Conservation (phyloP, 495 filamentous ascomycete genomes). For the Penicillium verhagenii region DNA sequence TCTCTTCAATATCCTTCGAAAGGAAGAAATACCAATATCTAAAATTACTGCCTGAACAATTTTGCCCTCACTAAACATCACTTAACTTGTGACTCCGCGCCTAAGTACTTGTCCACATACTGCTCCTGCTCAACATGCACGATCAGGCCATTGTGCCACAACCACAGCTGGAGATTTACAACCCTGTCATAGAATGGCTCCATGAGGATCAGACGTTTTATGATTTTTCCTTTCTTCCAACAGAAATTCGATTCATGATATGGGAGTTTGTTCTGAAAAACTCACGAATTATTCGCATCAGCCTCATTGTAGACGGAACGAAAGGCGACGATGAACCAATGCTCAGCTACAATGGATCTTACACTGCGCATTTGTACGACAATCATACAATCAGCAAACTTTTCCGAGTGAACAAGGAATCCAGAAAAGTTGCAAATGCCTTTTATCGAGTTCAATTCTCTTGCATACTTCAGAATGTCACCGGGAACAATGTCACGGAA, state of each 20-base stretch:
- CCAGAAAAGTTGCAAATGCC: neutral
- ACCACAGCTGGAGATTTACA: neutral
- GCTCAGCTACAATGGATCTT: neutral
- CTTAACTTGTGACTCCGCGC: neutral
- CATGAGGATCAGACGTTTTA: neutral
- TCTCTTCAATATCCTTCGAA: neutral
- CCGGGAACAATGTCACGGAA: neutral
- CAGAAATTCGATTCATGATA: neutral
- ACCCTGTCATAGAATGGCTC: neutral
- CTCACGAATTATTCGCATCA: neutral
- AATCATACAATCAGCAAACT: neutral
- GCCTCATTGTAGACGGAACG: neutral
- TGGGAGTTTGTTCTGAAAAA: neutral
- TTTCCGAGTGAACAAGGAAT: neutral
- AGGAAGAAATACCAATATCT: no score
- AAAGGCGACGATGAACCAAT: neutral
- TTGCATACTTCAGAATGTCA: neutral
- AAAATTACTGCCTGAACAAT: neutral
- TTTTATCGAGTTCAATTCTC: neutral
- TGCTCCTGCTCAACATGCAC: neutral
- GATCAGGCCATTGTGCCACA: neutral
- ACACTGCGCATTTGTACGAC: neutral
- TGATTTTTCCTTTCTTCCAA: neutral
- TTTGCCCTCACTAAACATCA: no score
- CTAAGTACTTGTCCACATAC: neutral